phyloP scores from a whole-genome alignment of 1,284 basidiomycete species.

The Hortiboletus rubellus region DNA sequence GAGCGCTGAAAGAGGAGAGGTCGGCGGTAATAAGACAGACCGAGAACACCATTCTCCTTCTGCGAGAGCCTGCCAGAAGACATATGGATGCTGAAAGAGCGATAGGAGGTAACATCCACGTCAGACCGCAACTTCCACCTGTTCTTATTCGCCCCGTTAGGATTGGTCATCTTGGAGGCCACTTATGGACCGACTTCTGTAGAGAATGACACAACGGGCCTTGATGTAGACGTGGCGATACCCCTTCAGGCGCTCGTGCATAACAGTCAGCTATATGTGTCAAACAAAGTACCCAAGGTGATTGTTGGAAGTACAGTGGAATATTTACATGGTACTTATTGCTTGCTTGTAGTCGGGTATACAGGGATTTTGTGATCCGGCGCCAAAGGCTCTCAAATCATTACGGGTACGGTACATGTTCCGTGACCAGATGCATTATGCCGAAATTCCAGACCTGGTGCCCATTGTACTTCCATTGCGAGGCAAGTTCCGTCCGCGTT shows the following conservation, averaged over 20 bases:
- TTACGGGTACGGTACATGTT: conserved; percentile 79
- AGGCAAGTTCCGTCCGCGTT: conserved; percentile 48
- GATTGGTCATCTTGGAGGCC: conserved; percentile 69
- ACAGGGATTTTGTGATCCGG: conserved; percentile 77
- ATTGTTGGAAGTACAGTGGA: conserved; percentile 13
- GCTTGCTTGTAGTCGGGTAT: conserved; percentile 51
- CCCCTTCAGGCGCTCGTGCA: conserved; percentile 82
- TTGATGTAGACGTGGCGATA: conserved; percentile 74
- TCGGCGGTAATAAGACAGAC: conserved; percentile 58
- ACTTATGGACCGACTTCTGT: conserved; percentile 52
- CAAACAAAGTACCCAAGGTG: conserved; percentile 70
- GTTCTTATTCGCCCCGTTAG: conserved; percentile 34
- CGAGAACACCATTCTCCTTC: conserved; percentile 48
- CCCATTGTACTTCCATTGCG: conserved; percentile 76
- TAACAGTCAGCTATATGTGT: conserved; percentile 77
- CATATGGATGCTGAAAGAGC: conserved; percentile 44
- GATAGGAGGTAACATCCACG: conserved; percentile 31
- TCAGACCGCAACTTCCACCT: conserved; percentile 2
- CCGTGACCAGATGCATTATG: conserved; percentile 71
- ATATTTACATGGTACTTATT: conserved; percentile 19
- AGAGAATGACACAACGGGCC: conserved; percentile 50
- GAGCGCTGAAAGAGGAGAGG: conserved; percentile 58
- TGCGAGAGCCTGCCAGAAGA: conserved; percentile 47
- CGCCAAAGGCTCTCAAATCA: conserved; percentile 63
- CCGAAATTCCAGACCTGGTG: conserved; percentile 69